Base-by-base conservation (phyloP, 2,329 filamentous ascomycete species). In the Botrytis porri region DNA sequence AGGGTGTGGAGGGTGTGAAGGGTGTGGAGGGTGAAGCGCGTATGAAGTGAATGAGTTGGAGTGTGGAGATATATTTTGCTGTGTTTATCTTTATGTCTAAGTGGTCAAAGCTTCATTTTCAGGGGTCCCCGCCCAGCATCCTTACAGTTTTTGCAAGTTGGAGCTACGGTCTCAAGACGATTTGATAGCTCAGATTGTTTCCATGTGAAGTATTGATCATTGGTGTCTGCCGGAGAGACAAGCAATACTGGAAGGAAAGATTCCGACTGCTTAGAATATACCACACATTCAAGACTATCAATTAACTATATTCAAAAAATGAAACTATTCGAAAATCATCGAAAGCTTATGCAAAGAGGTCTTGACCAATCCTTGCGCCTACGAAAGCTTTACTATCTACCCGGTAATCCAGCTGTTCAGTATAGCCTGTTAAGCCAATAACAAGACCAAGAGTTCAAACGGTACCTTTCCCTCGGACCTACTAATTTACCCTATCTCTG, bases 41-140 rank as follows among this genome's bases (percentile, higher is more conserved):
- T 69, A 70, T 10, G 29, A 45, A 20, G 22, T 66, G 63, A 66
- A 59, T 57, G 48, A 43, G 41, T 61, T 64, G 65, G n/a, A 37
- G 54, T 20, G 41, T 62, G 37, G 39, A 71, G 41, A 41, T 39
- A 41, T 54, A 54, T 41, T 71, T 51, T 71, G 43, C 22, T 32
- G 43, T 51, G 32, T 29, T 70, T 70, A 65, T 65, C 60, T 65
- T 69, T 61, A 61, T 69, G n/a, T 69, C 22, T 35, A 25, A 35
- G 29, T 61, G 54, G 67, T 29, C 67, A 37, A 70, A 70, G 67
- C 67, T 70, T 37, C 8, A 39, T n/a, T 37, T 37, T 45, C 39
- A 60, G 54, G 48, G 64, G 65, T 57, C 48, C 65, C 65, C 48
- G n/a, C 48, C 35, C 9, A 57, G 5, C 4, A 54, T 66, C 64